Evolutionary conservation across 2,329 filamentous ascomycete genomes (phyloP).

Genomic region (Beauveria sp.): DNA sequence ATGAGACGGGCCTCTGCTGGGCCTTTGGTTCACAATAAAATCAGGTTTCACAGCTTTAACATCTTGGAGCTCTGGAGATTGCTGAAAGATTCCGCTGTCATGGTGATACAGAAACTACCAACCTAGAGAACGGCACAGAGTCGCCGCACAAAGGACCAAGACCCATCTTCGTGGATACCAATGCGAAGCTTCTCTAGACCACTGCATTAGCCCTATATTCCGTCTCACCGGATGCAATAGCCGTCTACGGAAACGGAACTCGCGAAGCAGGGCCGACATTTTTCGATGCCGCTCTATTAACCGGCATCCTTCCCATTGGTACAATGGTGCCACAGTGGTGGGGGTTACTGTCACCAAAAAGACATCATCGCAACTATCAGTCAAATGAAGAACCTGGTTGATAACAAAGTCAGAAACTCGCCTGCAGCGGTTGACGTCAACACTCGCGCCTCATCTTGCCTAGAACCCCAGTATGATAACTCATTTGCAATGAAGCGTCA

Average conservation of each 20-base stretch:
- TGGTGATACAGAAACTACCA: neutral
- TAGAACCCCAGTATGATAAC: neutral
- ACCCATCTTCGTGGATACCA: neutral
- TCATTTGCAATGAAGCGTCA: neutral
- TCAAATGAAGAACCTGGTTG: neutral
- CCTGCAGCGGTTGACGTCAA: neutral
- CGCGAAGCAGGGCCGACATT: neutral
- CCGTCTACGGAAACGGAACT: neutral
- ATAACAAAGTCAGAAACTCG: neutral
- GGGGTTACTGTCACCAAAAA: neutral
- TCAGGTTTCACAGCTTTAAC: too few relatives aligned
- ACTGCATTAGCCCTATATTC: neutral
- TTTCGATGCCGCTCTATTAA: neutral
- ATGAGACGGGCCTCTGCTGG: too few relatives aligned
- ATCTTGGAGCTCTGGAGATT: too few relatives aligned
- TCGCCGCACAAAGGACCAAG: neutral
- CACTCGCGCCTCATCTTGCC: neutral
- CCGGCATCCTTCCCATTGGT: neutral
- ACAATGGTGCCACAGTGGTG: neutral
- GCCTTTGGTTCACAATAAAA: too few relatives aligned
- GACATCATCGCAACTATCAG: too few relatives aligned
- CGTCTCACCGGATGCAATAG: neutral
- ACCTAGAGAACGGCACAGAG: neutral
- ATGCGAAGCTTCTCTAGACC: neutral
- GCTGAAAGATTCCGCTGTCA: too few relatives aligned